These are phyloP conservation scores for Quercus agrifolia DNA, from an alignment of 306 rosid species.

Conservation along the genomic window DNA sequence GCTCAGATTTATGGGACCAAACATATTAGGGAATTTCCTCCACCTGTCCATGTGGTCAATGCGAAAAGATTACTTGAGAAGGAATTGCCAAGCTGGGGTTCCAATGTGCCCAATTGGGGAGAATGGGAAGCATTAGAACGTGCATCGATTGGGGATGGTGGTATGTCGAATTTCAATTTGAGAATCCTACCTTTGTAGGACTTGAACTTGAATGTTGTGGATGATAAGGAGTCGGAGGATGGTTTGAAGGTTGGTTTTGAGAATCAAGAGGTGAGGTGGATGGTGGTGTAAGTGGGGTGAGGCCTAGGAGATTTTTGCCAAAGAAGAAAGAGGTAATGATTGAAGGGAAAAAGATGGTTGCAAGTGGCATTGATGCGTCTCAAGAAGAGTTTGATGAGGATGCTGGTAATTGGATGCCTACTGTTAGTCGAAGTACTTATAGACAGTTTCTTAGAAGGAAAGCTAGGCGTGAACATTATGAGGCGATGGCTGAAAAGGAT, in stretches of 20 bases:
- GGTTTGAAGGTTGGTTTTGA: constrained; percentile 32
- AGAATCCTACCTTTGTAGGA: constrained; percentile 83
- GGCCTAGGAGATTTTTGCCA: constrained; percentile 39
- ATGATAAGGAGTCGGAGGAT: constrained; percentile 41
- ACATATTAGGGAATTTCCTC: constrained; percentile 51
- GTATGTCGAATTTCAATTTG: constrained; percentile 29
- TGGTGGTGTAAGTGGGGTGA: constrained; percentile 11
- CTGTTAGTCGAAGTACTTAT: constrained; percentile 86
- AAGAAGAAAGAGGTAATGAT: constrained; percentile 63
- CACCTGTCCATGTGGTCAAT: constrained; percentile 48
- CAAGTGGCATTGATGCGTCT: constrained; percentile 79
- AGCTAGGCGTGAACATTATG: constrained; percentile 60
- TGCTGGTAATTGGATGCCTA: constrained; percentile 83
- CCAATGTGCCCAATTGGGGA: constrained; percentile 76
- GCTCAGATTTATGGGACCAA: constrained; percentile 46
- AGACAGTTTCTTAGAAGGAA: constrained; percentile 80
- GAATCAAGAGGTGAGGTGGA: constrained; percentile 24
- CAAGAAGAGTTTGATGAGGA: constrained; percentile 58
- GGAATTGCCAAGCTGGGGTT: constrained; percentile 95
- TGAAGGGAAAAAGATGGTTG: constrained; percentile 77
- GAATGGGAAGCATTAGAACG: constrained; percentile 91
- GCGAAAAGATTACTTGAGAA: constrained; percentile 80
- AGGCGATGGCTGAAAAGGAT: constrained; percentile 43
- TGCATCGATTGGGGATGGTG: constrained; percentile 30
- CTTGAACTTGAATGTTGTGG: constrained; percentile 54